Evolutionary conservation across 345 rosid species (phyloP), one percentile per base, ranked within the genome.

Genomic region (Mangifera indica): DNA sequence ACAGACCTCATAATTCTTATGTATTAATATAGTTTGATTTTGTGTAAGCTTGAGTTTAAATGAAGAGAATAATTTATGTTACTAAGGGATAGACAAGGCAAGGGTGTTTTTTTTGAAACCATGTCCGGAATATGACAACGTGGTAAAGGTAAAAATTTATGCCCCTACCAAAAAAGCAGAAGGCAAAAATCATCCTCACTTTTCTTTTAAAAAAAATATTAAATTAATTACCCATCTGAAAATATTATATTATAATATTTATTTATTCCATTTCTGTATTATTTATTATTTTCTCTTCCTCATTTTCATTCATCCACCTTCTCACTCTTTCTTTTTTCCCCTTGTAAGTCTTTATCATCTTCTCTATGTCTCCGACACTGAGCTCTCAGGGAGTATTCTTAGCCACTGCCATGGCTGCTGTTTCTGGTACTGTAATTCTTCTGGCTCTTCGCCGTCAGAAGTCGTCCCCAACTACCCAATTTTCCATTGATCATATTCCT

Each of bases 321-420:
- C 32, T 22, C 29, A 34, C 9, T 58, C 59, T 57, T 17, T 20
- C 15, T 12, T 65, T 26, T 63, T 7, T 61, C 29, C n/a, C 14
- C 15, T 60, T n/a, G 25, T 66, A 17, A 48, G 0, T 55, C 63
- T 26, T 21, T n/a, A 22, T 24, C 22, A 40, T 29, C 32, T 18
- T 37, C 51, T 58, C 25, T 61, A 89, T 89, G 93, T 62, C 87
- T 69, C 75, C 93, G 2, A 74, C 78, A 12, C 74, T 86, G 74
- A 74, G 82, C 69, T 87, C 91, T 40, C 96, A 90, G 29, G 89
- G 87, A 0, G 76, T 80, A 64, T 92, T 82, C 20, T 69, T 90
- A 5, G 96, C 93, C 64, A 88, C 93, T 0, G 93, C 93, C 79
- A 87, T 90, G 93, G 93, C 93, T 6, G 93, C 93, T 8, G 82